Base-by-base conservation (phyloP, 2,329 filamentous ascomycete species). In the Neofusicoccum cordaticola region DNA sequence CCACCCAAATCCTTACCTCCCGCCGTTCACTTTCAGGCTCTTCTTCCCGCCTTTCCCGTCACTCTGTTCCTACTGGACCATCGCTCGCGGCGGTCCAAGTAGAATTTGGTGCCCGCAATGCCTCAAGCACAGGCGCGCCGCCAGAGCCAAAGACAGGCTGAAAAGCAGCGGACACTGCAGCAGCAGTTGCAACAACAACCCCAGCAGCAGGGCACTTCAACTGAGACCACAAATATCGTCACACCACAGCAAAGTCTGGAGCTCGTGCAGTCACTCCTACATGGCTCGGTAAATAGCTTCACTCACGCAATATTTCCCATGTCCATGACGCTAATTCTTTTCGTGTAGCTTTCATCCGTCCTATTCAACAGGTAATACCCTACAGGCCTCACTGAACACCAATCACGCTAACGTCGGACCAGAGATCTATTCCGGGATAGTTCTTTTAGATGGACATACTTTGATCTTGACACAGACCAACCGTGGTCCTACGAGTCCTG, bases 231-330 rank as follows among this genome's bases (percentile, higher is more conserved):
- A 6, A 27, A 12, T 22, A 2, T 39, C 4, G 66, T 75, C 12
- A 76, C 71, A 52, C 78, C 80, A 64, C 73, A 77, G 61, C 81
- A 83, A 67, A 83, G 81, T 65, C 72, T 79, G 44, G 80, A 81
- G 63, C 70, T 83, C 45, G 75, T 82, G 13, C 80, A 82, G 70
- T 82, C 80, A 3, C 75, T 82, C 68, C 69, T 84, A 9, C 81
- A 82, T 68, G 75, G 79, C 47, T 78, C 79, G 17, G 78, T 82
- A 66, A 73, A 75, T 9, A 13, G 27, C 12, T n/a, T 17, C 4
- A 31, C 31, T 27, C 22, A 27, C 17, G 9, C 13, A 11, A 4
- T 2, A 11, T 34, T 35, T 13, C 44, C 13, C 34, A 7, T 15
- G 13, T 35, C 13, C 34, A 7, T 15, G 9, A 17, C 9, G 39